Base-by-base conservation (phyloP, 441 rosid species). In the Pelargonium myrrhifolium region DNA sequence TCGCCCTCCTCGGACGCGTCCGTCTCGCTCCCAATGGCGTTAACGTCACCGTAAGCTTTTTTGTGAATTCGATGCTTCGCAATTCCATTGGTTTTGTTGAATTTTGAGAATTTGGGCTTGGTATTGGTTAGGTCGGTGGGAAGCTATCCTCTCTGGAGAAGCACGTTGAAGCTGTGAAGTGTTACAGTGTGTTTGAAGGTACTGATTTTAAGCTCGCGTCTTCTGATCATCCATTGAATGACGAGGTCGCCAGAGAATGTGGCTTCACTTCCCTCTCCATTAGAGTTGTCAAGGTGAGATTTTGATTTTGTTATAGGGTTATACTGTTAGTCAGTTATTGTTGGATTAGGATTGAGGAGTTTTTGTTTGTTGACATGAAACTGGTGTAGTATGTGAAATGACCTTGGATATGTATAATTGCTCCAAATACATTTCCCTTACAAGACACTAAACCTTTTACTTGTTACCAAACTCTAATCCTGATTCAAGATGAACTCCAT, bases 141-240 rank as follows among this genome's bases (percentile, higher is more conserved):
- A 71, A 72, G 73, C 71, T 84, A 17, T 78, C 74, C 1, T 80
- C 89, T 0, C 72, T 90, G 81, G 86, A 86, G 76, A 78, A 77
- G 62, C 97, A 90, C 79, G 78, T 93, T 15, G 82, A 72, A 0
- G 85, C 79, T 0, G 81, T 84, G 24, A 82, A 84, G 84, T 72
- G 72, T 3, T 74, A 74, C n/a, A 15, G 67, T 81, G 82, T 85
- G 59, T 90, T 93, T 66, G 78, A 83, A 72, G 97, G 97, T 12
- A 89, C 97, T 0, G 98, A 93, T 74, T 93, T 93, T 79, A 91
- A 93, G 84, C 90, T 93, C 12, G 98, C 96, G 1, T 65, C 97
- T 74, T 86, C 86, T 22, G 73, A 80, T 66, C 80, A 75, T 51
- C 98, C 97, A 12, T 70, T 80, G 71, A 71, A 84, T 31, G 89